A percentile compares a stretch with the other conserved stretches of the same genome.
phyloP scores from a whole-genome alignment of 352 stramenopile genomes.

The Pythium rishiriense region DNA sequence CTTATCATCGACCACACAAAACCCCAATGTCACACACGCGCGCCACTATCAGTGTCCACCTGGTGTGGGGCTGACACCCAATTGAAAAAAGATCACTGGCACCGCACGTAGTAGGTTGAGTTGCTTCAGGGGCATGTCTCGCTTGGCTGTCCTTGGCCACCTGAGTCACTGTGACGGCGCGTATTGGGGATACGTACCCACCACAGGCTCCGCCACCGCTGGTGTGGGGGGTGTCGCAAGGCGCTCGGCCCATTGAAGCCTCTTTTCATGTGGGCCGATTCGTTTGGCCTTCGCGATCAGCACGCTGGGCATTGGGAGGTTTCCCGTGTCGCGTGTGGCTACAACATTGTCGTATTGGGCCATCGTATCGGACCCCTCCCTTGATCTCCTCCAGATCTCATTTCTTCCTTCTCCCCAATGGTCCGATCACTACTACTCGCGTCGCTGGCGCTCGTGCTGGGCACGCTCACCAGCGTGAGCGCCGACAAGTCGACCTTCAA shows the following conservation, averaged over 20 bases:
- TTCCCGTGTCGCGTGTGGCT: too few species aligned
- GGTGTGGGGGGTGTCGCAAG: slow-evolving; percentile 16
- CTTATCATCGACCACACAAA: too few species aligned
- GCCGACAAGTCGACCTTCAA: slow-evolving; percentile 54
- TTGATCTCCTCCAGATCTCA: slow-evolving; percentile 6
- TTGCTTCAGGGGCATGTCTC: slow-evolving; percentile 43
- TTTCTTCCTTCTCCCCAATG: not conserved
- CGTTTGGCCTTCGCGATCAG: slow-evolving; percentile 53
- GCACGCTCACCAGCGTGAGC: slow-evolving; percentile 7
- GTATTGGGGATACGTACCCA: not conserved
- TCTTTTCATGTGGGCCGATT: slow-evolving; percentile 66
- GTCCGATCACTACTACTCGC: slow-evolving; percentile 23
- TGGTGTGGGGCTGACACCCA: not conserved
- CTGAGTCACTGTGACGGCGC: slow-evolving; percentile 11
- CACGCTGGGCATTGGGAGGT: slow-evolving; percentile 48
- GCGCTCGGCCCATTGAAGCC: slow-evolving; percentile 45
- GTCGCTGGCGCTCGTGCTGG: slow-evolving; percentile 28
- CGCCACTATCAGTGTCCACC: too few species aligned
- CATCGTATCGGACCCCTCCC: slow-evolving; percentile 15
- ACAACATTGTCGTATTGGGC: slow-evolving; percentile 25
- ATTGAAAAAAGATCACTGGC: slow-evolving; percentile 31
- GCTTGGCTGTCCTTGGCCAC: slow-evolving; percentile 30
- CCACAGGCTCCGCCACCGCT: not conserved
- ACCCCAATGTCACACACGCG: too few species aligned
- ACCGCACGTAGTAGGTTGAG: slow-evolving; percentile 71